Base-by-base conservation (phyloP, 2,329 filamentous ascomycete genomes). In the Eurotiales sp. region DNA sequence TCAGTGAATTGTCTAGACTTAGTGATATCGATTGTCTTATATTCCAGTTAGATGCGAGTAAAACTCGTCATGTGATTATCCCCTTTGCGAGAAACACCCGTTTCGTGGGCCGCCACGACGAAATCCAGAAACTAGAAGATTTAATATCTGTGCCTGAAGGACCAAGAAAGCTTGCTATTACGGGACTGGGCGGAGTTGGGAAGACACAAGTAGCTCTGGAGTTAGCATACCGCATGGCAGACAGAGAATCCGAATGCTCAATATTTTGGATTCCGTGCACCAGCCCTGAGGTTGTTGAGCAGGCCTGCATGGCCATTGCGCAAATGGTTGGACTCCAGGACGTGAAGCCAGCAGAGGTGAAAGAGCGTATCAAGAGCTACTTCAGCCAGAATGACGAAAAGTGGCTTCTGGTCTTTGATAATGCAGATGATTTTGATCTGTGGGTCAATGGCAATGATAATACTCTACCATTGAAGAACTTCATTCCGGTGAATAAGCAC, bases 131-230 rank as follows among this genome's bases (percentile, higher is more conserved):
- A 5, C 2, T 41, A 23, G 21, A 40, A 21, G 6, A 11, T 1
- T 3, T 61, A 2, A 55, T 60, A 36, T 19, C 40, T 11, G 22
- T 27, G 10, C 5, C 49, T 8, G 10, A 21, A 6, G 10, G 27
- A 44, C 55, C 56, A 21, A 58, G 53, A 14, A 58, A 58, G 36
- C 58, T 61, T 11, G 54, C 58, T 12, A 60, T 68, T 14, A 60
- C 64, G 17, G 65, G 65, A 30, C 46, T 64, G n/a, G 61, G 60
- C 12, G 62, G 63, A 2, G 60, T 65, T 15, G 63, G 61, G 56
- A 42, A 42, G 17, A 22, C 40, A 5, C 40, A 42, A 15, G n/a
- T 42, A 12, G 40, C 40, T 4, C 5, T 42, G 4, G 40, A 42
- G 8, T 8, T 22, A 8, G 17, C 40, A 7, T 42, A 25, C 15